These are phyloP conservation scores for Psilocybe mexicana DNA, from an alignment of 1,284 basidiomycete genomes.

Conservation along the genomic window DNA sequence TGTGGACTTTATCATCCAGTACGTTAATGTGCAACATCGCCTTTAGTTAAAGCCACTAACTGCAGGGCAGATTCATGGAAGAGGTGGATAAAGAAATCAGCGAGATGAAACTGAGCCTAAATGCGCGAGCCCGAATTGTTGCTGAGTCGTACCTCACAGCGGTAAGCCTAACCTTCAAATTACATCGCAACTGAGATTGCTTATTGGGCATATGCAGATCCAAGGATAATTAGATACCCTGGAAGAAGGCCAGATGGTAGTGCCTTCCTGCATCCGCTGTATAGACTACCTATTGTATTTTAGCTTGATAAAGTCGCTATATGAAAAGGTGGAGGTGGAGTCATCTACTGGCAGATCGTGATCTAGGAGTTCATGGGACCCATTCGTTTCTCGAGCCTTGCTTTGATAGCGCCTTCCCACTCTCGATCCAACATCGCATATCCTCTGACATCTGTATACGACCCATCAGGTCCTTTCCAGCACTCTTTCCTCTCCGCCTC, in stretches of 20 bases:
- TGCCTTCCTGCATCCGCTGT: constrained; percentile 12
- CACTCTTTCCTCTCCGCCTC: constrained; percentile 37
- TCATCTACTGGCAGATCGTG: not conserved
- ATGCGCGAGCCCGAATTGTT: constrained; percentile 95
- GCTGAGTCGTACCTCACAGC: constrained; percentile 87
- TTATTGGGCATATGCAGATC: constrained; percentile 28
- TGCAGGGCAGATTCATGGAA: constrained; percentile 84
- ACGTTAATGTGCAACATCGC: constrained; percentile 13
- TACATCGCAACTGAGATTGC: not conserved
- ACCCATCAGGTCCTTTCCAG: constrained; percentile 38
- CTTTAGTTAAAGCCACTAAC: not conserved
- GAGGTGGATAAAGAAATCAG: constrained; percentile 94
- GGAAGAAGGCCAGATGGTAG: not conserved
- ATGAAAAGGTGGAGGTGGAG: not conserved
- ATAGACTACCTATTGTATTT: constrained; percentile 16
- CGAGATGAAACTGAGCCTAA: constrained; percentile 89
- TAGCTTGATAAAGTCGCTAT: not conserved
- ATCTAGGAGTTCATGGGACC: not conserved
- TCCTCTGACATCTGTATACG: constrained; percentile 36
- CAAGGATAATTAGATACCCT: constrained; percentile 30
- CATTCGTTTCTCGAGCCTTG: constrained; percentile 27
- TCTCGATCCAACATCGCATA: constrained; percentile 45
- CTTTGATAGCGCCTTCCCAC: constrained; percentile 37
- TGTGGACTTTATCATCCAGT: constrained; percentile 99
- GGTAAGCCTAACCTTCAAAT: constrained; percentile 43